phyloP scores from a whole-genome alignment of 108 stramenopile species.

The Aureococcus anophagefferens region DNA sequence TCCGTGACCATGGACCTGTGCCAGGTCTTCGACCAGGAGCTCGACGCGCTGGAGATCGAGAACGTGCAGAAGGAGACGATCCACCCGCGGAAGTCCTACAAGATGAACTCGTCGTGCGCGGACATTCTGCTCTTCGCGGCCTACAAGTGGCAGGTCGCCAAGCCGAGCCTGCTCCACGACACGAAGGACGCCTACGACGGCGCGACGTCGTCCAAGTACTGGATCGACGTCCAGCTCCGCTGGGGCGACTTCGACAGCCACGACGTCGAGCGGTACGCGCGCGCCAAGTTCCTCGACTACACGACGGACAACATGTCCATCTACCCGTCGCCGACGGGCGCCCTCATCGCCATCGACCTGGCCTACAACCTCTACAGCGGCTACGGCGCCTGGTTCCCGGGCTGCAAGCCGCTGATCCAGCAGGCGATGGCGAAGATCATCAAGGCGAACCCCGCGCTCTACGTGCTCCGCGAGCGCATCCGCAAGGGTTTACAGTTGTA shows the following conservation, averaged over 20 bases:
- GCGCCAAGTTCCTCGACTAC: constrained; percentile 98
- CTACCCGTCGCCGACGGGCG: constrained; percentile 96
- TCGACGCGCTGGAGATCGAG: constrained; percentile 94
- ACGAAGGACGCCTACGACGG: constrained; percentile 91
- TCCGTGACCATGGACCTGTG: constrained; percentile 96
- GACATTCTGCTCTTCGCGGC: constrained; percentile 96
- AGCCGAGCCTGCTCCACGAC: constrained; percentile 92
- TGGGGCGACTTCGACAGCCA: constrained; percentile 99
- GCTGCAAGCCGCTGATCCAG: constrained; percentile 92
- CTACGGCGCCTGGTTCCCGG: constrained; percentile 93
- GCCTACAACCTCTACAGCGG: constrained; percentile 96
- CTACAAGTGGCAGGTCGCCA: constrained; percentile 96
- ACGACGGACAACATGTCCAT: constrained; percentile 99
- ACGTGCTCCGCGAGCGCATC: constrained; percentile 96
- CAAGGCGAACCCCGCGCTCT: constrained; percentile 98
- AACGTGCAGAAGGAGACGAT: constrained; percentile 99
- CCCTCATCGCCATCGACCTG: constrained; percentile 86
- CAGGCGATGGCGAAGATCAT: constrained; percentile 99
- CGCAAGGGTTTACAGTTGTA: constrained; percentile 98
- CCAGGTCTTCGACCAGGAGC: constrained; percentile 94
- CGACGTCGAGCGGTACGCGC: constrained; percentile 92
- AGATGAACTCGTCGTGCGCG: constrained; percentile 99
- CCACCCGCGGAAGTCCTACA: constrained; percentile 97
- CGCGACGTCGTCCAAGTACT: constrained; percentile 90
- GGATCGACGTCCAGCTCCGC: constrained; percentile 95